phyloP scores from a whole-genome alignment of 768 basidiomycete species.

The Ramaria sp. region DNA sequence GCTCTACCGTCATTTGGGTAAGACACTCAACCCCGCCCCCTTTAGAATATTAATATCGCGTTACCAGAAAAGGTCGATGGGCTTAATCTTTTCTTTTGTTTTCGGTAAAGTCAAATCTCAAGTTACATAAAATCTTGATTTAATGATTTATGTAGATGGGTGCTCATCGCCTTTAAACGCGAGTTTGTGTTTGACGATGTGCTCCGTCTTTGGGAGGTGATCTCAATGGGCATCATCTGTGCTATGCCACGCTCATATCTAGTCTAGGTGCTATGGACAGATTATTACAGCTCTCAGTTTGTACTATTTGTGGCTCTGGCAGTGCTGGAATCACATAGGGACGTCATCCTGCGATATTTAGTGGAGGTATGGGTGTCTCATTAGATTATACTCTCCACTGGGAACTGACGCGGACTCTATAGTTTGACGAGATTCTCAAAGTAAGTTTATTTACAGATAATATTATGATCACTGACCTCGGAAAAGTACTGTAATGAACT shows the following conservation, averaged over 20 bases:
- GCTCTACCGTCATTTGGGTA: conserved; percentile 83
- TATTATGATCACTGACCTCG: conserved; percentile 4
- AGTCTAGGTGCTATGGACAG: conserved; percentile 58
- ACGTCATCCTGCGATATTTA: conserved; percentile 90
- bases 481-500: conserved; percentile 84
- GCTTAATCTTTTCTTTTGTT: conserved; percentile 95
- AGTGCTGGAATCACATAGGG: conserved; percentile 88
- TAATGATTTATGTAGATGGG: conserved; percentile 45
- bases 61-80: conserved; percentile 73
- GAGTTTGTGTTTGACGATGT: conserved; percentile 93
- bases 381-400: not conserved
- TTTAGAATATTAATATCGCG: not conserved
- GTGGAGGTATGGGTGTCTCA: conserved; percentile 55
- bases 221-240: conserved; percentile 2
- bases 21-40: conserved; percentile 10
- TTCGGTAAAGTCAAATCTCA: conserved; percentile 49
- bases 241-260: not conserved
- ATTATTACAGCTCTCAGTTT: conserved; percentile 81
- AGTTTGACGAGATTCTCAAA: conserved; percentile 81
- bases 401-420: not conserved
- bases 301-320: conserved; percentile 93
- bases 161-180: conserved; percentile 90
- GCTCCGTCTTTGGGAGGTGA: conserved; percentile 77
- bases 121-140: not conserved
- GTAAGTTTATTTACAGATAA: conserved; percentile 21